phyloP scores from a whole-genome alignment of 2,329 filamentous ascomycete species.

The Cladosporium sp. region DNA sequence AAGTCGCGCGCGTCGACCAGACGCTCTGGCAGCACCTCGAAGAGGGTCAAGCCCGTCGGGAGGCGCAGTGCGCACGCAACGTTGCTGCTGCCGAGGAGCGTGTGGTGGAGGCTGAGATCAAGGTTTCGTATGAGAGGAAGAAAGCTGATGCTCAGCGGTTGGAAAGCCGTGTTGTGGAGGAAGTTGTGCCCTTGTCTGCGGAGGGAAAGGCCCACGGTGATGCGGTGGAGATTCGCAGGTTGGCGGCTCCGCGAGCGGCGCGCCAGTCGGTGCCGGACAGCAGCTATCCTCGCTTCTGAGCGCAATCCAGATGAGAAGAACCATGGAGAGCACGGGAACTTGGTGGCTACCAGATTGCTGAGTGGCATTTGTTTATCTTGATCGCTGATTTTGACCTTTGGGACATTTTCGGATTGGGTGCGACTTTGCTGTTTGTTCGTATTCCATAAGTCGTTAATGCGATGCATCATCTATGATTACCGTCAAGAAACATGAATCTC shows the following conservation, averaged over 20 bases:
- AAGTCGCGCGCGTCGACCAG: not conserved
- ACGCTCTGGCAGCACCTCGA: not conserved
- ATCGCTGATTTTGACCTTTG: not conserved
- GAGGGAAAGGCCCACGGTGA: not conserved
- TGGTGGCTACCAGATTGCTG: not conserved
- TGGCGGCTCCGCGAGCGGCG: not conserved
- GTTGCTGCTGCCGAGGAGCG: not conserved
- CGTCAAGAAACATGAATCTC: not conserved
- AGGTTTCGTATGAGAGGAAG: not conserved
- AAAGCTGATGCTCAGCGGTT: not conserved
- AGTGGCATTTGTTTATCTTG: not conserved
- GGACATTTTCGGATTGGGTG: not conserved
- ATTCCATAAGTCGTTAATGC: not conserved
- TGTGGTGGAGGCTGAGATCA: not conserved
- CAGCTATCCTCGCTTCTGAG: not conserved
- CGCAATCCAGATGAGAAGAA: too few relatives aligned
- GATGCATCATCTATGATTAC: not conserved
- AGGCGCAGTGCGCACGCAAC: not conserved
- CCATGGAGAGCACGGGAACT: too few relatives aligned
- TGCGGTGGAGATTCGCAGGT: not conserved
- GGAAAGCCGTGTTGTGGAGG: not conserved
- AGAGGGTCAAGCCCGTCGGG: not conserved
- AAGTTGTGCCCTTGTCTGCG: not conserved
- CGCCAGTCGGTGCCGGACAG: not conserved
- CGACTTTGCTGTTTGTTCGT: not conserved